Percentiles rank a stretch among this genome's conserved stretches.
phyloP scores from a whole-genome alignment of 2,329 filamentous ascomycete genomes.

The Lachnellula suecica region DNA sequence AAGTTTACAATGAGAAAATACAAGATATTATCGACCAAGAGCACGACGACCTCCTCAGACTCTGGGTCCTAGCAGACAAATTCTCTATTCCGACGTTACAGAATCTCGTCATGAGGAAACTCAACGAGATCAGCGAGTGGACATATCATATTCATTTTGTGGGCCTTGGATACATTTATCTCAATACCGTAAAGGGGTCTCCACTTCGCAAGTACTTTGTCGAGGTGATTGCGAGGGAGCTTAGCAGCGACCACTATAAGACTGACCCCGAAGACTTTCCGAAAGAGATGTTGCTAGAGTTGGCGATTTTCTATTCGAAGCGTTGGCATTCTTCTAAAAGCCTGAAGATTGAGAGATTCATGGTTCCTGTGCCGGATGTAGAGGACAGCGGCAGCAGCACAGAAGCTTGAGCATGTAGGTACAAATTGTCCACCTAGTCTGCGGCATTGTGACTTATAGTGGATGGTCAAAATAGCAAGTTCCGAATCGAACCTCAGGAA shows the following conservation, averaged over 20 bases:
- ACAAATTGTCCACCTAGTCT: too few relatives aligned
- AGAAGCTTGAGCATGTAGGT: too few relatives aligned
- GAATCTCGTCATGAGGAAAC: background rate
- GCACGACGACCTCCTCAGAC: background rate
- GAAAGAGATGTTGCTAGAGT: background rate
- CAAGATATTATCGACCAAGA: too few relatives aligned
- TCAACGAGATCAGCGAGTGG: background rate
- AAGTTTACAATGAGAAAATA: too few relatives aligned
- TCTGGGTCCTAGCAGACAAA: constrained; percentile 6
- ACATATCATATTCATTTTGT: background rate
- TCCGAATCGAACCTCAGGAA: too few relatives aligned
- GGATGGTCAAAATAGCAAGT: too few relatives aligned
- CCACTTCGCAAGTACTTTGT: background rate
- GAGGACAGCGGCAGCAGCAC: too few relatives aligned
- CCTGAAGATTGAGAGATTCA: too few relatives aligned
- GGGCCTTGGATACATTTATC: background rate
- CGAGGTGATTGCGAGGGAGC: background rate
- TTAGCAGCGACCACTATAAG: background rate
- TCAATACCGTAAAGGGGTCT: background rate
- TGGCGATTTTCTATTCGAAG: background rate
- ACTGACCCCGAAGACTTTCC: too few relatives aligned
- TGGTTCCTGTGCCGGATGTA: background rate
- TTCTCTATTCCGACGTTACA: background rate
- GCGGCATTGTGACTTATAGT: too few relatives aligned
- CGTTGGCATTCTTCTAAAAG: too few relatives aligned